Evolutionary conservation across 371 early-diverging fungal species (phyloP), one percentile per base, ranked within the genome.

Genomic region (Apophysomyces elegans): DNA sequence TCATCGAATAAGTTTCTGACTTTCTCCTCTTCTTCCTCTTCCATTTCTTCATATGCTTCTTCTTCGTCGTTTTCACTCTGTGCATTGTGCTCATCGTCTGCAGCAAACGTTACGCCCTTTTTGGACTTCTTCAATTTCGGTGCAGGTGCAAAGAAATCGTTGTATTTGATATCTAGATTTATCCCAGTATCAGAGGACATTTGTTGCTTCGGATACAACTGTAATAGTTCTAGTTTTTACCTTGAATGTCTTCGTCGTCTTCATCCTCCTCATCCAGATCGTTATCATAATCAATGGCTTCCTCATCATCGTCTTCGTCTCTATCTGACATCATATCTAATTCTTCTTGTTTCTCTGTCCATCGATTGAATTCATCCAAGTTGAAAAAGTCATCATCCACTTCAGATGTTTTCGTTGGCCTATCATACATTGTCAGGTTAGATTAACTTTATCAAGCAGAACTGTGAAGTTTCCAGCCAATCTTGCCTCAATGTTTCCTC

Each of bases 331-430:
- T 67, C 67, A 81, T 65, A 59, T 85, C 85, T 32, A 79, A 71
- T 57, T 78, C 78, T 67, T 88, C 88, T 68, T 85, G 85, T 67
- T 86, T 79, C 62, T 88, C 88, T 7, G 88, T 85, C 85, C 86
- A 82, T 44, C 81, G 76, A 58, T 88, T 88, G 66, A 88, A 88
- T 59, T 83, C 80, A 0, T 83, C 82, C 50, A 90, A 63, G 58
- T 85, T 82, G 66, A 90, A 90, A 57, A 90, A 90, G 13, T 86
- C 87, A 65, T 90, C 90, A 59, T 90, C 88, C 0, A 90, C 83
- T 66, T 87, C 88, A 8, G 86, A 85, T 18, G 63, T 64, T 39
- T 76, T 75, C 56, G 59, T 69, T 11, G 64, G 44, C 39, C 70
- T 72, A 61, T 50, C 21, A n/a, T 21, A 18, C 54, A 2, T 7